These are phyloP conservation scores for Chrysopogon serrulatus DNA, from an alignment of 176 grass and related monocot genomes.

Conservation along the genomic window DNA sequence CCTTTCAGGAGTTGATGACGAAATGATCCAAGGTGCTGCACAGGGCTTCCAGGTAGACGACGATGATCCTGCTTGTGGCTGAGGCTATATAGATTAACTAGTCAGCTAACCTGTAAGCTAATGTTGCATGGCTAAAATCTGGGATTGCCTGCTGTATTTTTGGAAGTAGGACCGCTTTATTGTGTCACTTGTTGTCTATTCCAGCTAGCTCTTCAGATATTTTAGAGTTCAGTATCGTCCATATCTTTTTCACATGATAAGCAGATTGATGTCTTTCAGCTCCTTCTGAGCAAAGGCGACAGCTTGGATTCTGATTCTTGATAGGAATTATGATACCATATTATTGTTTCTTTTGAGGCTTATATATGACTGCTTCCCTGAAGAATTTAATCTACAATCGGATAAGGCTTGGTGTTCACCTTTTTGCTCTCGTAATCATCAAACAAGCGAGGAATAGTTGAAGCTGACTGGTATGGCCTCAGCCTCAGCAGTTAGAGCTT, in stretches of 20 bases:
- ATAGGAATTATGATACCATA: not conserved
- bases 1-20: slow-evolving; percentile 67
- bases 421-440: not conserved
- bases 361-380: not conserved
- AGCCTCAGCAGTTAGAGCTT: not conserved
- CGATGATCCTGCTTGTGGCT: slow-evolving; percentile 19
- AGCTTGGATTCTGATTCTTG: not conserved
- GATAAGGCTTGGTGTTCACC: not conserved
- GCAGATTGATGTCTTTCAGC: not conserved
- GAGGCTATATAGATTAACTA: slow-evolving; percentile 9
- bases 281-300: not conserved
- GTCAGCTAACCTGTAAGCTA: slow-evolving; percentile 26
- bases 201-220: not conserved
- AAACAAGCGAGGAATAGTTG: not conserved
- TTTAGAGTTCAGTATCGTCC: not conserved
- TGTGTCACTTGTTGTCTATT: not conserved
- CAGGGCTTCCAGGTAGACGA: slow-evolving; percentile 46
- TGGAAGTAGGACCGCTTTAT: not conserved
- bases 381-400: not conserved
- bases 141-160: not conserved
- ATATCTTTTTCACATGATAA: not conserved
- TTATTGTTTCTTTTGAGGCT: not conserved
- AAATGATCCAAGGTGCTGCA: slow-evolving; percentile 72
- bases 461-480: not conserved
- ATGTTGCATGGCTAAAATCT: not conserved